A percentile compares a stretch with the other conserved stretches of the same genome.
Evolutionary conservation across 2,329 filamentous ascomycete genomes (phyloP).

Genomic region (Thielaviopsis ethacetica): DNA sequence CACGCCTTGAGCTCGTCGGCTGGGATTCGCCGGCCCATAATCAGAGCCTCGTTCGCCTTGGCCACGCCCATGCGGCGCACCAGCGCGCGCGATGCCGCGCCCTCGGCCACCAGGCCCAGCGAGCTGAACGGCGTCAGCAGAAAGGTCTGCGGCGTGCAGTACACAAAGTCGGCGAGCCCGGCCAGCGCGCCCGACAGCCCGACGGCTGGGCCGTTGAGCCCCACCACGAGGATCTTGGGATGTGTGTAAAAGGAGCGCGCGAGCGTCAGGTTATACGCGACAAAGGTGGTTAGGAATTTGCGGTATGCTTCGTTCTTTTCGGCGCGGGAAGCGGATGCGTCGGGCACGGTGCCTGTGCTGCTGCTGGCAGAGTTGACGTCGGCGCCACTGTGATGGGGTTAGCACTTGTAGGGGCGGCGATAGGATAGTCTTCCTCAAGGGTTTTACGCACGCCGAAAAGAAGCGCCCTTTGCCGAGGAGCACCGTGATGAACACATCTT

Average conservation of each 20-base stretch:
- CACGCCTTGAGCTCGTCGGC: slow-evolving; percentile 55
- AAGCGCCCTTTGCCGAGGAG: slow-evolving; percentile 66
- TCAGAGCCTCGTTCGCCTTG: slow-evolving; percentile 80
- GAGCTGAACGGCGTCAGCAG: slow-evolving; percentile 84
- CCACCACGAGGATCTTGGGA: slow-evolving; percentile 81
- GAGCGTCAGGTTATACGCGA: slow-evolving; percentile 73
- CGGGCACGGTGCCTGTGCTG: background rate
- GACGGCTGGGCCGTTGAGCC: slow-evolving; percentile 80
- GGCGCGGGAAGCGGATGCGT: background rate
- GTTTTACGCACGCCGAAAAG: slow-evolving; percentile 64
- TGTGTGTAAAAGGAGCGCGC: slow-evolving; percentile 85
- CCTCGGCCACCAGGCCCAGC: slow-evolving; percentile 79
- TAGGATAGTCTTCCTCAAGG: background rate
- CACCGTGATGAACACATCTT: slow-evolving; percentile 73
- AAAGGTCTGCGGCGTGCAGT: slow-evolving; percentile 65
- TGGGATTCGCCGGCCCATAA: slow-evolving; percentile 69
- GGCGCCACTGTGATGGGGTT: slow-evolving; percentile 2
- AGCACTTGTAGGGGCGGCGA: background rate
- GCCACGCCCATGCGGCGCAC: slow-evolving; percentile 63
- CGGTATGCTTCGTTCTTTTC: slow-evolving; percentile 1
- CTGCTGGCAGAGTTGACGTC: slow-evolving; percentile 6
- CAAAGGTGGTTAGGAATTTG: slow-evolving; percentile 54
- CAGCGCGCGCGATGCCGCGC: slow-evolving; percentile 62
- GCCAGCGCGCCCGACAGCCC: slow-evolving; percentile 75
- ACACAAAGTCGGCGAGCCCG: slow-evolving; percentile 82